phyloP scores from a whole-genome alignment of 306 rosid species.

The Phaseolus lunatus region DNA sequence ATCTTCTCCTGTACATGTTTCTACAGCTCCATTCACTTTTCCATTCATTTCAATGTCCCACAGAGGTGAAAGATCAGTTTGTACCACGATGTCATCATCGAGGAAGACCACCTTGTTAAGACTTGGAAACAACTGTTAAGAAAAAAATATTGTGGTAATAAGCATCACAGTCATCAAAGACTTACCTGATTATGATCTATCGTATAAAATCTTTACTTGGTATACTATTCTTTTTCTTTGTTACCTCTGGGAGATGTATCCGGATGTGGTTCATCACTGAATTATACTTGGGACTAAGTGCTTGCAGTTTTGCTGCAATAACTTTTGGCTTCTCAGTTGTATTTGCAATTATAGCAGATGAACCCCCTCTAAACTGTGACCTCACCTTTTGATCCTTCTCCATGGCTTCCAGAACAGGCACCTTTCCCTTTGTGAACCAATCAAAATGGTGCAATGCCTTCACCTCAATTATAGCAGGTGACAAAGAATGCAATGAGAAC shows the following conservation, averaged over 20 bases:
- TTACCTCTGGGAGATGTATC: constrained; percentile 97
- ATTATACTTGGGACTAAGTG: constrained; percentile 97
- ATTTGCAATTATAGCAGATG: constrained; percentile 86
- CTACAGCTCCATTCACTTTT: constrained; percentile 98
- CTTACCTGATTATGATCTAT: not conserved
- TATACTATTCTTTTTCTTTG: not conserved
- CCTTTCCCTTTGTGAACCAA: constrained; percentile 94
- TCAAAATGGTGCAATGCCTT: constrained; percentile 98
- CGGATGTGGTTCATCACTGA: constrained; percentile 97
- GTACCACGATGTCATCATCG: constrained; percentile 93
- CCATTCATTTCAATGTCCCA: constrained; percentile 96
- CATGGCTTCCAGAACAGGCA: constrained; percentile 98
- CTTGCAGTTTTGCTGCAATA: constrained; percentile 94
- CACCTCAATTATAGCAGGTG: constrained; percentile 95
- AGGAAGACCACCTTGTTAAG: constrained; percentile 92
- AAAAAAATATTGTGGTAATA: constrained; percentile 29
- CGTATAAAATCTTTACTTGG: constrained; percentile 5
- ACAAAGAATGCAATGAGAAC: constrained; percentile 87
- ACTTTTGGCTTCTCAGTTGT: constrained; percentile 80
- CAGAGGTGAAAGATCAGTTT: constrained; percentile 96
- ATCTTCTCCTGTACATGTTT: constrained; percentile 91
- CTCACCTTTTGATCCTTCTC: constrained; percentile 92
- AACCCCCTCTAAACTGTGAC: constrained; percentile 91
- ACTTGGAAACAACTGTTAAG: constrained; percentile 88
- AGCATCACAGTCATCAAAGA: constrained; percentile 35